Evolutionary conservation across 192 early-diverging fungal genomes (phyloP).

Genomic region (Coemansia sp.): DNA sequence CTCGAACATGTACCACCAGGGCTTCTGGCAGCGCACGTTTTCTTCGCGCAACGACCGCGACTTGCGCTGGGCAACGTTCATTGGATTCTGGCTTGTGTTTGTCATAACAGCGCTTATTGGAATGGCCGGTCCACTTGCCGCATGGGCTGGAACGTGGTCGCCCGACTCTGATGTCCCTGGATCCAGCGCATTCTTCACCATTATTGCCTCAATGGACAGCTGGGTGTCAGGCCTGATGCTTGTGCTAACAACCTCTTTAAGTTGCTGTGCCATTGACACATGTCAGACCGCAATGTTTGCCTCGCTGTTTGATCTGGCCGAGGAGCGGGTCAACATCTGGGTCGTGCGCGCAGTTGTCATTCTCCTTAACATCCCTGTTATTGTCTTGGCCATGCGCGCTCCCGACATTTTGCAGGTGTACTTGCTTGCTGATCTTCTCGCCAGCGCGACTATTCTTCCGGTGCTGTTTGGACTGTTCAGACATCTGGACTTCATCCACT

Average conservation of each 20-base stretch:
- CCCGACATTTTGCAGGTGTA: slow-evolving; percentile 64
- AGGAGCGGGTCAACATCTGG: slow-evolving; percentile 50
- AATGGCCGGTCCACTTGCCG: slow-evolving; percentile 64
- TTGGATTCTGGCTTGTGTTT: slow-evolving; percentile 60
- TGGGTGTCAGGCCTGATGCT: slow-evolving; percentile 66
- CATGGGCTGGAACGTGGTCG: slow-evolving; percentile 65
- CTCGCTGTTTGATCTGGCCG: slow-evolving; percentile 61
- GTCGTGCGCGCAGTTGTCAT: slow-evolving; percentile 48
- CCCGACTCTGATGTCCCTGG: slow-evolving; percentile 49
- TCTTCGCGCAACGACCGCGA: slow-evolving; percentile 64
- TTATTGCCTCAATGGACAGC: slow-evolving; percentile 57
- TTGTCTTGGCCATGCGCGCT: slow-evolving; percentile 59
- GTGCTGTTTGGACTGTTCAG: slow-evolving; percentile 57
- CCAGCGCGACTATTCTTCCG: slow-evolving; percentile 59
- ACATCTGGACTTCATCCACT: slow-evolving; percentile 55
- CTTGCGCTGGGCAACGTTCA: slow-evolving; percentile 58
- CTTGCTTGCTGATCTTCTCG: slow-evolving; percentile 64
- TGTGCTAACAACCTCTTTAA: slow-evolving; percentile 63
- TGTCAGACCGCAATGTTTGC: slow-evolving; percentile 70
- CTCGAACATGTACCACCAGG: slow-evolving; percentile 69
- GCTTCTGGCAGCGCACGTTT: slow-evolving; percentile 76
- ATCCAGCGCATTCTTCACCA: slow-evolving; percentile 67
- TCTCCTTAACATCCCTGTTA: slow-evolving; percentile 55
- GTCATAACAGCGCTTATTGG: slow-evolving; percentile 60
- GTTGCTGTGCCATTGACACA: slow-evolving; percentile 68